phyloP scores from a whole-genome alignment of 1,284 basidiomycete species.

The Rhizoctonia solani region DNA sequence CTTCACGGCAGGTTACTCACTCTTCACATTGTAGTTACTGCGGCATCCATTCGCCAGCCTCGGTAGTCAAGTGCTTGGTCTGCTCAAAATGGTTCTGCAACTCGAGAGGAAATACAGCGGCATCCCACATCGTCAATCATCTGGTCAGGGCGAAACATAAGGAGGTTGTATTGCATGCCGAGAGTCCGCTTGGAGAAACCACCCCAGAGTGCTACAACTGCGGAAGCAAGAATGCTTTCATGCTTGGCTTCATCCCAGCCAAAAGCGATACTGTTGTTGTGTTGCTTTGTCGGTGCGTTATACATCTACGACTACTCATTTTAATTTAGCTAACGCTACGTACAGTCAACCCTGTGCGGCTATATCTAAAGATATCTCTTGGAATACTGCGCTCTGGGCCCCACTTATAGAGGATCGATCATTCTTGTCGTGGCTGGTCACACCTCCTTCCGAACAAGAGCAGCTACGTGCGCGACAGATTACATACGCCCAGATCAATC shows the following conservation, averaged over 20 bases:
- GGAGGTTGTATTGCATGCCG: constrained; percentile 95
- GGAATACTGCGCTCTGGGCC: constrained; percentile 98
- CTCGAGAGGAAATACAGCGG: constrained; percentile 96
- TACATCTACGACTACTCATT: constrained; percentile 1
- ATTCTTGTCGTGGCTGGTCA: constrained; percentile 98
- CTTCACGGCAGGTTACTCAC: background rate
- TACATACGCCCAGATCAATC: constrained; percentile 95
- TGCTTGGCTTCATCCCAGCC: constrained; percentile 98
- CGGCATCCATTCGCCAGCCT: constrained; percentile 96
- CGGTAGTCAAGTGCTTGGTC: constrained; percentile 94
- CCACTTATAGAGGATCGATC: constrained; percentile 98
- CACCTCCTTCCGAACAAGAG: constrained; percentile 93
- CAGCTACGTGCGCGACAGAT: constrained; percentile 95
- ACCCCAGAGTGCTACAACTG: constrained; percentile 99
- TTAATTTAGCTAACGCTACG: constrained; percentile 12
- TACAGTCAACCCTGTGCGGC: constrained; percentile 94
- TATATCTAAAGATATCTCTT: constrained; percentile 96
- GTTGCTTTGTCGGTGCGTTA: constrained; percentile 85
- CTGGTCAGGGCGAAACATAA: constrained; percentile 99
- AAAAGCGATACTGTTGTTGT: constrained; percentile 99
- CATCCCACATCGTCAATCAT: constrained; percentile 99
- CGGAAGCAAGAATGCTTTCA: constrained; percentile 99
- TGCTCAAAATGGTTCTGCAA: constrained; percentile 99
- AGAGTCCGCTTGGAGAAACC: constrained; percentile 94
- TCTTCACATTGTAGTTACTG: constrained; percentile 72